Evolutionary conservation across 805 yeast species (phyloP).

Genomic region (Metschnikowia dekortorum): DNA sequence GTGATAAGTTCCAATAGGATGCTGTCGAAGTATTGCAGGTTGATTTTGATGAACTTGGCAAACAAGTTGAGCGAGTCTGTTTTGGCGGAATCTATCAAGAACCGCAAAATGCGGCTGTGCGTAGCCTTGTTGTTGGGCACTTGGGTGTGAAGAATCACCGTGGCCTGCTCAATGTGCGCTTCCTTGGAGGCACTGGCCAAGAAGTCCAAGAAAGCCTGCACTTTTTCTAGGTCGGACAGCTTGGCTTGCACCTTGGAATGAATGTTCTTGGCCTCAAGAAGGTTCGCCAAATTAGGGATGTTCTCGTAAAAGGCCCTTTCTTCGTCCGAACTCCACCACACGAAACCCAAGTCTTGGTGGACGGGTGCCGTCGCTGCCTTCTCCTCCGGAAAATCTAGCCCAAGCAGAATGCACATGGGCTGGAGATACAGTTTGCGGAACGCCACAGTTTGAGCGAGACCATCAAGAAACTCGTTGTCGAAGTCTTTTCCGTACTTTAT

Average conservation of each 20-base stretch:
- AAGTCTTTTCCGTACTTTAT: slow-evolving; percentile 1
- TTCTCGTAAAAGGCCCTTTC: slow-evolving; percentile 61
- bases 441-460: slow-evolving; percentile 2
- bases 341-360: neutral
- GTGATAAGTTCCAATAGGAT: slow-evolving; percentile 50
- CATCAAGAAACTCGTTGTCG: slow-evolving; percentile 3
- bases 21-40: slow-evolving; percentile 45
- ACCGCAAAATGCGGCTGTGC: slow-evolving; percentile 52
- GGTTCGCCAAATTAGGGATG: slow-evolving; percentile 40
- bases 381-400: slow-evolving; percentile 10
- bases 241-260: neutral
- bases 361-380: slow-evolving; percentile 17
- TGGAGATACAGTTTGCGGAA: slow-evolving; percentile 4
- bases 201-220: slow-evolving; percentile 39
- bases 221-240: slow-evolving; percentile 33
- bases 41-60: slow-evolving; percentile 66
- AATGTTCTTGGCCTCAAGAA: slow-evolving; percentile 20
- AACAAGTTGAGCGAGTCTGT: slow-evolving; percentile 45
- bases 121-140: slow-evolving; percentile 70
- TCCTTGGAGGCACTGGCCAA: slow-evolving; percentile 43
- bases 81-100: slow-evolving; percentile 46
- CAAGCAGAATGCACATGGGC: slow-evolving; percentile 9
- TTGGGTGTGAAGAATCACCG: slow-evolving; percentile 44
- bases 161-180: slow-evolving; percentile 47
- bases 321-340: slow-evolving; percentile 62